Evolutionary conservation across 495 filamentous ascomycete genomes (phyloP).

Genomic region (Amniculicola lignicola): DNA sequence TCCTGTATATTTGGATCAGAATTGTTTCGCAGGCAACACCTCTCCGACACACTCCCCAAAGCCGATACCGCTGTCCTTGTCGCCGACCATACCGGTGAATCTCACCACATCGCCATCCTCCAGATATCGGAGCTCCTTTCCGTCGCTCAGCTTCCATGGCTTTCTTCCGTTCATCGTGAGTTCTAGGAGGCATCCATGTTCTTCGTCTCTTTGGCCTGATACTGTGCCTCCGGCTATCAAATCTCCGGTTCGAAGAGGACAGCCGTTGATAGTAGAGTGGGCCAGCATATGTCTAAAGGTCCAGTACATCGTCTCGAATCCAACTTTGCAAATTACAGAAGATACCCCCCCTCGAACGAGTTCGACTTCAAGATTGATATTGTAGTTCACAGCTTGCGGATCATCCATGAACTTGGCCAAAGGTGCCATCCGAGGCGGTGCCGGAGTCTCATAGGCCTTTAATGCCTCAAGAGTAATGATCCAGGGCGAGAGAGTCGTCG

Average conservation of each 20-base stretch:
- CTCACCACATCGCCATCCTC: constrained; percentile 12
- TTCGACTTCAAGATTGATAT: constrained; percentile 27
- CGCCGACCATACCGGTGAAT: constrained; percentile 4
- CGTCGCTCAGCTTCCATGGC: constrained; percentile 6
- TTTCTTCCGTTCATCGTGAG: constrained; percentile 2
- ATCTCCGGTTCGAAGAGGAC: constrained; percentile 32
- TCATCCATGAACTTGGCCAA: constrained; percentile 15
- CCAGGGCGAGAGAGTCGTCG: constrained; percentile 38
- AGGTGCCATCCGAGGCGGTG: not conserved
- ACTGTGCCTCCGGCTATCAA: constrained; percentile 35
- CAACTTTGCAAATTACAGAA: constrained; percentile 18
- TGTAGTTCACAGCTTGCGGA: constrained; percentile 5
- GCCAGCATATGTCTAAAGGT: constrained; percentile 35
- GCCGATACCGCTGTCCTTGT: not conserved
- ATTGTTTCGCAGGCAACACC: too few species aligned
- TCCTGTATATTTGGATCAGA: too few species aligned
- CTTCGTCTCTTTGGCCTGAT: constrained; percentile 20
- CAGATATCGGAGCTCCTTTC: constrained; percentile 10
- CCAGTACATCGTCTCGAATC: constrained; percentile 33
- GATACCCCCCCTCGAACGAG: not conserved
- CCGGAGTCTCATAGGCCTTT: constrained; percentile 14
- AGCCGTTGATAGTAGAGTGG: constrained; percentile 36
- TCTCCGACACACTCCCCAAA: constrained; percentile 15
- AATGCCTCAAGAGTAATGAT: constrained; percentile 36
- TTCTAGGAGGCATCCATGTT: constrained; percentile 35